A percentile compares a stretch with the other conserved stretches of the same genome.
Evolutionary conservation across 257 asterid species (phyloP).

Genomic region (Nicotiana undulata): DNA sequence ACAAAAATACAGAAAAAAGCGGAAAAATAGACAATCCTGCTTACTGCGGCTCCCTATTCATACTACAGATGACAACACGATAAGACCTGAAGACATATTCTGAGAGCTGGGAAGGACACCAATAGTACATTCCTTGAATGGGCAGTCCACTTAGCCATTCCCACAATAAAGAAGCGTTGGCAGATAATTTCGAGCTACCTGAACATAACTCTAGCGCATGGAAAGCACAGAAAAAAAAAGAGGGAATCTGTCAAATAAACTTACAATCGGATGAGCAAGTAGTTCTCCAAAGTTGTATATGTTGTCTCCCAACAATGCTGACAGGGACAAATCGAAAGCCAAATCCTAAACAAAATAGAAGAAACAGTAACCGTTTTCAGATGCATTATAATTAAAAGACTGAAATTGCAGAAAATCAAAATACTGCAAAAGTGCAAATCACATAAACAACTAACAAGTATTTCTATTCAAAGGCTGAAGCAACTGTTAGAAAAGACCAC

Average conservation of each 20-base stretch:
- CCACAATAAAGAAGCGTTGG: neutral
- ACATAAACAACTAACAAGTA: neutral
- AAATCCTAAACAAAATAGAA: conserved; percentile 16
- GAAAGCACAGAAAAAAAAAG: neutral
- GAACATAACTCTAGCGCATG: neutral
- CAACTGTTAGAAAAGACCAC: neutral
- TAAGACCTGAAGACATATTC: neutral
- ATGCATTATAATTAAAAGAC: neutral
- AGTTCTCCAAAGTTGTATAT: conserved; percentile 30
- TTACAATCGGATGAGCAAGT: conserved; percentile 27
- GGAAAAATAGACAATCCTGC: neutral
- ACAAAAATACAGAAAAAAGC: neutral
- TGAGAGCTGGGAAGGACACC: neutral
- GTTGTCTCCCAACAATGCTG: conserved; percentile 23
- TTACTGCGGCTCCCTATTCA: neutral
- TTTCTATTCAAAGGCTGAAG: neutral
- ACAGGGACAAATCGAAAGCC: conserved; percentile 20
- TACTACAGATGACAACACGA: neutral
- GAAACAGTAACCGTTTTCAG: neutral
- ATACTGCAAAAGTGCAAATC: neutral
- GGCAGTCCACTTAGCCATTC: neutral
- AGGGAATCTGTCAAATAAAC: neutral
- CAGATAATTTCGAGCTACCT: neutral
- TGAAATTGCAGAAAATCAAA: neutral
- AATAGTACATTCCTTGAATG: conserved; percentile 3